Conservation (phyloP, 495 filamentous ascomycete species). For the Penicillium flavigenum region DNA sequence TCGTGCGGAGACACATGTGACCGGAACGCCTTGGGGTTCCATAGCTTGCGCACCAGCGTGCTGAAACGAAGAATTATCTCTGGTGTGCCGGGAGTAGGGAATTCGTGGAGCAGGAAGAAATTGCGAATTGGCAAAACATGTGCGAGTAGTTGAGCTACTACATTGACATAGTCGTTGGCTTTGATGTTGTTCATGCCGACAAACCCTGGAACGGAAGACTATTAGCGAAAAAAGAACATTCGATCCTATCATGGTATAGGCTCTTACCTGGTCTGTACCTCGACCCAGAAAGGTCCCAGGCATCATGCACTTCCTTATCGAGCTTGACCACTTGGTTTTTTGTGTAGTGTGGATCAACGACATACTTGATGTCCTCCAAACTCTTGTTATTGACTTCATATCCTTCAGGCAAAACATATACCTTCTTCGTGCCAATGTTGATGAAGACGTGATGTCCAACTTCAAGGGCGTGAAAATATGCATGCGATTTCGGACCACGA, state of each 20-base stretch:
- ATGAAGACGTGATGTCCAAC: constrained; percentile 94
- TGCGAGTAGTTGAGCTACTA: constrained; percentile 87
- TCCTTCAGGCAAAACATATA: constrained; percentile 94
- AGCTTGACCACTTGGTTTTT: constrained; percentile 75
- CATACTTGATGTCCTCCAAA: constrained; percentile 97
- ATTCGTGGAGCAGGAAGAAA: constrained; percentile 80
- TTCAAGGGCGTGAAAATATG: constrained; percentile 97
- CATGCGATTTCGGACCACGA: constrained; percentile 87
- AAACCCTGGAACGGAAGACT: constrained; percentile 57
- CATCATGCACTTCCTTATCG: constrained; percentile 71
- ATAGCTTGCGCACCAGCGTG: constrained; percentile 92
- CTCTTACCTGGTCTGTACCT: constrained; percentile 75
- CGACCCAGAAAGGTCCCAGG: constrained; percentile 75
- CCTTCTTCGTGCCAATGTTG: constrained; percentile 92
- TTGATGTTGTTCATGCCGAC: constrained; percentile 99
- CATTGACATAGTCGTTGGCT: constrained; percentile 97
- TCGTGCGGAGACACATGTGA: constrained; percentile 97
- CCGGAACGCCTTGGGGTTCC: constrained; percentile 97
- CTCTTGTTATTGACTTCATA: constrained; percentile 96
- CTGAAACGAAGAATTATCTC: constrained; percentile 75
- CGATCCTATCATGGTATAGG: neutral
- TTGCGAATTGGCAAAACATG: constrained; percentile 91
- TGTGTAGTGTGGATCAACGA: constrained; percentile 86
- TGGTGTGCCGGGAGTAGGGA: constrained; percentile 46
- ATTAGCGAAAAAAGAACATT: constrained; percentile 10